Base-by-base conservation (phyloP, 1,284 basidiomycete species). In the Heterobasidion occidentale region DNA sequence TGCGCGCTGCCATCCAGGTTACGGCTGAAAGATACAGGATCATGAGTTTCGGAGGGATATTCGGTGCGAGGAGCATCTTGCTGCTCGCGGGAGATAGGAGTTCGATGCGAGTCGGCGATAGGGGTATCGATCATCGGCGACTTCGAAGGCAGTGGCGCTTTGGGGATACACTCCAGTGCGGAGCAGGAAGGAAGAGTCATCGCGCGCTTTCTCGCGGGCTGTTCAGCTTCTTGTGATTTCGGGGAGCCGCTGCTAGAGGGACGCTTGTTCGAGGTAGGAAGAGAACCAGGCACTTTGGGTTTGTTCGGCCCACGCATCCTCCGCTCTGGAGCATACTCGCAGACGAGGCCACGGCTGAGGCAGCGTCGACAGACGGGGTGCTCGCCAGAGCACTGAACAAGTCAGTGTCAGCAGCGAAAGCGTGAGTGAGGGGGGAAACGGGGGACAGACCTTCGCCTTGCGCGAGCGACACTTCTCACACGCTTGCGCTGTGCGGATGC, bases 281-380 rank as follows among this genome's bases (percentile, higher is more conserved):
- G 36, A 2, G 47, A 47, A n/a, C 35, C 35, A 14, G 44, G 48
- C n/a, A 33, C 58, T 64, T 74, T 76, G 35, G 70, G 63, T 59
- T 83, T 84, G 66, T 80, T 83, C n/a, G 83, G 81, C 0, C 82
- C 83, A 11, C 83, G 77, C 56, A 81, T 77, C 38, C 80, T 72
- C 2, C 81, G 78, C 68, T 87, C 83, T 46, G 81, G 76, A 0
- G 83, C 80, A 61, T 76, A 76, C 53, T 69, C 67, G 65, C 74
- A 76, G 20, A 62, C 55, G 19, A 74, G 66, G 1, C 71, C 70
- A 4, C 72, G 63, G n/a, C 59, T 55, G 33, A 62, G 50, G 63
- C 74, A 76, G 8, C 74, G 69, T 56, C 65, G 60, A 61, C 74
- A 76, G 0, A 64, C 55, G 1, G 72, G 72, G 15, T 68, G 68